Evolutionary conservation across 306 rosid species (phyloP), one percentile per base, ranked within the genome.

Genomic region (Pyrus pyrifolia): DNA sequence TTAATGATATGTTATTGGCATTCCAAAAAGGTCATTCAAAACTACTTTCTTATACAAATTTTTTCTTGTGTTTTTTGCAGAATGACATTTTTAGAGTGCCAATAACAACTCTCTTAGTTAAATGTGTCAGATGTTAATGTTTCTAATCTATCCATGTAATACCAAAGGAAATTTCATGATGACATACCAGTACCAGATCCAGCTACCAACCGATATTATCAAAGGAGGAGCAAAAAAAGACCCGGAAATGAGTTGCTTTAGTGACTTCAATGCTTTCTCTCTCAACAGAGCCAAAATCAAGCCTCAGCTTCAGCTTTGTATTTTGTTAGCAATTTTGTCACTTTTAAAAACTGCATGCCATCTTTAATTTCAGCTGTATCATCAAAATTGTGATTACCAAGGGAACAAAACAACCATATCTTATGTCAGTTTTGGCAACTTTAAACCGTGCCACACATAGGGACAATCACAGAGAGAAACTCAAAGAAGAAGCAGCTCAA

Each of bases 341-440:
- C 75, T 72, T 51, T 58, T 66, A 67, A 27, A 58, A 80, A 75
- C 81, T 35, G 19, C 53, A 15, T 14, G 61, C 78, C 74, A 49
- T 80, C 75, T 85, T 78, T 60, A 84, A 82, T 78, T 46, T 78
- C 78, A 78, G 67, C 33, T 9, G 35, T 45, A 45, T 80, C 83
- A 76, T 72, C 76, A 83, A 80, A 82, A 44, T 84, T 85, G 79
- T 67, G 68, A 83, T 58, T 61, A 84, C 73, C 68, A 83, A 62
- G 73, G 61, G 65, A 76, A 71, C 23, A 63, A 82, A 88, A 73
- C 29, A 71, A 73, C 40, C 79, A 49, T 17, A 65, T 83, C 70
- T 83, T 73, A 74, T 84, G 87, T 90, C 85, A 87, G 84, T 80
- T 84, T 86, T 4, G 78, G 87, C 83, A 68, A 70, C 85, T 64